A percentile compares a stretch with the other conserved stretches of the same genome.
phyloP scores from a whole-genome alignment of 306 rosid genomes.

The Vigna radiata region DNA sequence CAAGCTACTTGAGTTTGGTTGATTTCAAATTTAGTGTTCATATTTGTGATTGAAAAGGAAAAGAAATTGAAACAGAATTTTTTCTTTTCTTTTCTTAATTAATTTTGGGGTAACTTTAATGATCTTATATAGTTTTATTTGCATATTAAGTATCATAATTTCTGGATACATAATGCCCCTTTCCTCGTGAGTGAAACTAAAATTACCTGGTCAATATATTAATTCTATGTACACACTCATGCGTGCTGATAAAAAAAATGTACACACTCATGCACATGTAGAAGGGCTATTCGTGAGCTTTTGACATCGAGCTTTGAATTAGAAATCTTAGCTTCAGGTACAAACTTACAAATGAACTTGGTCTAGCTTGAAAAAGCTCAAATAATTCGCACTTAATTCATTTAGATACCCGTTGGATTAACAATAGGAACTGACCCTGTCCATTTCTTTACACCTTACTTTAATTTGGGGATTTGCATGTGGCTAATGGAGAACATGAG shows the following conservation, averaged over 20 bases:
- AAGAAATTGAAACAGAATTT: not conserved
- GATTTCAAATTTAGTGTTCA: not conserved
- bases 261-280: not conserved
- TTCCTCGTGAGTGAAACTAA: not conserved
- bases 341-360: not conserved
- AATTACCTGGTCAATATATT: not conserved
- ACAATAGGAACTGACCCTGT: conserved; percentile 22
- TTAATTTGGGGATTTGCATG: not conserved
- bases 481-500: conserved; percentile 12
- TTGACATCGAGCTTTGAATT: not conserved
- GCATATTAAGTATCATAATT: not conserved
- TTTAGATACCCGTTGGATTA: not conserved
- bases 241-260: too few species aligned
- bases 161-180: not conserved
- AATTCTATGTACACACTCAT: not conserved
- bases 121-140: not conserved
- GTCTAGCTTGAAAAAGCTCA: not conserved
- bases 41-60: conserved; percentile 6
- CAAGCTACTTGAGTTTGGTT: not conserved
- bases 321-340: not conserved
- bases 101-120: not conserved
- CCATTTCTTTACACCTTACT: not conserved
- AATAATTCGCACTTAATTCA: not conserved
- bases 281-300: not conserved
- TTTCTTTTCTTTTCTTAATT: not conserved